Evolutionary conservation across 192 early-diverging fungal genomes (phyloP).

Genomic region (Umbelopsis sp.): DNA sequence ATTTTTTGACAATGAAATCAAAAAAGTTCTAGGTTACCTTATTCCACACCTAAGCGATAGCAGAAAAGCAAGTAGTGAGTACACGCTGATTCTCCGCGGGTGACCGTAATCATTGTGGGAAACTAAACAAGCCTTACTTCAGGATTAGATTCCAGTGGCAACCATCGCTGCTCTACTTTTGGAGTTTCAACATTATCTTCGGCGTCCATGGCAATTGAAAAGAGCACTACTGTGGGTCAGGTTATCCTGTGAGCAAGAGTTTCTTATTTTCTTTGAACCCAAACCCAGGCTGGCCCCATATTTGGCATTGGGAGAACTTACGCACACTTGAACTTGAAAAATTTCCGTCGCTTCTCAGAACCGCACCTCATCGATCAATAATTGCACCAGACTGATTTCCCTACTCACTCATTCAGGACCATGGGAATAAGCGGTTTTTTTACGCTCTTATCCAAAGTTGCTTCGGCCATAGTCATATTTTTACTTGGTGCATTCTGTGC

Average conservation of each 20-base stretch:
- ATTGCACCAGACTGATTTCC: background rate
- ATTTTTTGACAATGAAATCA: background rate
- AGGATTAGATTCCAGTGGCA: slow-evolving; percentile 90
- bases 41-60: slow-evolving; percentile 63
- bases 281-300: background rate
- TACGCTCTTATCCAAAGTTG: background rate
- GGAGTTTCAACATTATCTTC: background rate
- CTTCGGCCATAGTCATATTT: background rate
- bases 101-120: background rate
- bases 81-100: background rate
- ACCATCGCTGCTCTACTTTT: slow-evolving; percentile 62
- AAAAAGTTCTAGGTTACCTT: slow-evolving; percentile 48
- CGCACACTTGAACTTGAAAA: too few species aligned
- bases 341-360: too few species aligned
- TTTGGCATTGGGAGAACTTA: background rate
- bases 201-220: slow-evolving; percentile 1
- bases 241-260: background rate
- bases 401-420: background rate
- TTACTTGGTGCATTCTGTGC: background rate
- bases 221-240: background rate
- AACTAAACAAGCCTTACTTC: slow-evolving; percentile 56
- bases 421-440: background rate
- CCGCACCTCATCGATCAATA: background rate
- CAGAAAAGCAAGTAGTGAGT: background rate
- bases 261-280: background rate